Base-by-base conservation (phyloP, 768 basidiomycete genomes). In the Botryobasidium botryosum region DNA sequence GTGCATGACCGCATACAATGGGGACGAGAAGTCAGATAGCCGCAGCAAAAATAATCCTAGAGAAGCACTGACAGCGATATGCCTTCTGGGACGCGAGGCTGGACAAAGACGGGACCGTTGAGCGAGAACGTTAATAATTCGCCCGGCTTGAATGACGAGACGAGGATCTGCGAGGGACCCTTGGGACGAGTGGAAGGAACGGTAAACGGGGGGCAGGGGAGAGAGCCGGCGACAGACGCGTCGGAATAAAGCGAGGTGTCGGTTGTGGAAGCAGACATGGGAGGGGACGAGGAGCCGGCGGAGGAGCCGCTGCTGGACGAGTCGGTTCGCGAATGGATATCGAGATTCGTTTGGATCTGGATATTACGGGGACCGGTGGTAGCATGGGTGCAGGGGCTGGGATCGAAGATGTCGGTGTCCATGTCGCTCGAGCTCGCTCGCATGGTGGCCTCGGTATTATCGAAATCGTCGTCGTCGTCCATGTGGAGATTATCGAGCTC, bases 11-110 rank as follows among this genome's bases (percentile, higher is more conserved):
- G 12, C n/a, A 44, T 25, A 26, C 10, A 44, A 18, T 41, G 4
- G 15, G 23, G 7, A 37, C 21, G 27, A 17, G 41, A 44, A 28
- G 31, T 40, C 35, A 46, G 10, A 32, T 31, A 49, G 18, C 25
- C 5, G 24, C 32, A 35, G 26, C 20, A 24, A 40, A 28, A 42
- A 20, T 31, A 35, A 40, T 13, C 35, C 8, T 35, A 33, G 13
- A 35, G 20, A 38, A 40, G 47, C n/a, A 48, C 53, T 46, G 39
- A 55, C 49, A 52, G 40, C 29, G 51, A 51, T 21, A 52, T 50
- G 15, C 84, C 84, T 52, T 83, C 78, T 7, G 84, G 84, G 45
- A 87, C 78, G 44, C 66, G 67, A 12, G 71, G 69, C 33, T 79
- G 76, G 29, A 75, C 68, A 51, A 87, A 86, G 52, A 78, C 74